A percentile compares a stretch with the other conserved stretches of the same genome.
Conservation (phyloP, 352 stramenopile species). For the Phytophthora pseudosyringae region DNA sequence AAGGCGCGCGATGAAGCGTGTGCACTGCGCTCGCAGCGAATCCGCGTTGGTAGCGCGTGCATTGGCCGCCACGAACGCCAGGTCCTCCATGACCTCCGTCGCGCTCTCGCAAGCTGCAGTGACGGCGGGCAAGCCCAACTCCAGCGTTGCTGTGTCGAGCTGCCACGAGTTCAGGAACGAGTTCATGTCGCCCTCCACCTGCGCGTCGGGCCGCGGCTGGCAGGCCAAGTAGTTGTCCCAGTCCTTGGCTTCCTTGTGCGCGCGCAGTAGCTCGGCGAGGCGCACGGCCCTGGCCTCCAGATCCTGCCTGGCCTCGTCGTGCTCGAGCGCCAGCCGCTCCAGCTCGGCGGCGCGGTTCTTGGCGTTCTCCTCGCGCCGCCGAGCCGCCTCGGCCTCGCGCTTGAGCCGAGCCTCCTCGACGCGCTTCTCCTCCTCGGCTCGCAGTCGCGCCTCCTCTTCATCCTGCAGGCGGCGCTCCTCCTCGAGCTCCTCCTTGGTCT, state of each 20-base stretch:
- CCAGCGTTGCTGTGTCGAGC: constrained; percentile 54
- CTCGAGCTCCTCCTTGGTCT: constrained; percentile 84
- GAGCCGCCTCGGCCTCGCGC: constrained; percentile 61
- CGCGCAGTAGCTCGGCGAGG: constrained; percentile 64
- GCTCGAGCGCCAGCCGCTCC: constrained; percentile 57
- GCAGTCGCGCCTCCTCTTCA: constrained; percentile 67
- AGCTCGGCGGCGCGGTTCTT: constrained; percentile 73
- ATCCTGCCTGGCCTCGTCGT: constrained; percentile 56
- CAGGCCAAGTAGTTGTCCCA: constrained; percentile 84
- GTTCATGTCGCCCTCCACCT: constrained; percentile 82
- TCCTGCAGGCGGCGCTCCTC: constrained; percentile 77
- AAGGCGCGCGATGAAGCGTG: constrained; percentile 56
- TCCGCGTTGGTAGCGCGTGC: constrained; percentile 64
- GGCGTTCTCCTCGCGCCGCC: constrained; percentile 67
- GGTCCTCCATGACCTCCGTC: constrained; percentile 66
- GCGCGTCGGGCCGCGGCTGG: constrained; percentile 67
- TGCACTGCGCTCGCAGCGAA: constrained; percentile 45
- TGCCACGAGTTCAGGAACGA: constrained; percentile 84
- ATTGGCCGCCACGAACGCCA: constrained; percentile 61
- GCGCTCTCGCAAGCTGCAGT: constrained; percentile 58
- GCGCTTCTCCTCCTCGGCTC: constrained; percentile 72
- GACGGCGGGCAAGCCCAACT: constrained; percentile 46
- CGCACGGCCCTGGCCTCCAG: constrained; percentile 67
- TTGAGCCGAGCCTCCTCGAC: constrained; percentile 71
- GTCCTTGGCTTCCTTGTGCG: constrained; percentile 70